A percentile compares a stretch with the other conserved stretches of the same genome.
Conservation (phyloP, 352 stramenopile genomes). For the Phytophthora tentaculata region DNA sequence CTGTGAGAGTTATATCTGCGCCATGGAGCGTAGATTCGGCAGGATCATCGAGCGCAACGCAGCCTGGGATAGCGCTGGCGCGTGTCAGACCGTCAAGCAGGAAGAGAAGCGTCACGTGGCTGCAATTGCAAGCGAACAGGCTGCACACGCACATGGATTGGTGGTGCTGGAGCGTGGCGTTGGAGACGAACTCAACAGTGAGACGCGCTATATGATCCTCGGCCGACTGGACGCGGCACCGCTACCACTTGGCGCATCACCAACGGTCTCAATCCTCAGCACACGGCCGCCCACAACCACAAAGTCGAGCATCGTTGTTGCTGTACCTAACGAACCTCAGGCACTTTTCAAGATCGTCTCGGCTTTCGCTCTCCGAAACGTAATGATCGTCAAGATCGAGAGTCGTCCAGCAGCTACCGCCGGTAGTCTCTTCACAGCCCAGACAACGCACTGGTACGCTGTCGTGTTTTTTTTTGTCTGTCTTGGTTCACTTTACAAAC, state of each 20-base stretch:
- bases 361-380: slow-evolving; percentile 76
- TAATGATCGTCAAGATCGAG: slow-evolving; percentile 87
- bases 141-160: slow-evolving; percentile 57
- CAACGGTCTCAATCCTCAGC: slow-evolving; percentile 10
- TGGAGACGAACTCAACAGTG: slow-evolving; percentile 71
- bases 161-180: slow-evolving; percentile 62
- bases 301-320: slow-evolving; percentile 76
- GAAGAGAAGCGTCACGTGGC: slow-evolving; percentile 53
- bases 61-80: slow-evolving; percentile 69
- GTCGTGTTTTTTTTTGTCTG: not conserved
- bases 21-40: slow-evolving; percentile 59
- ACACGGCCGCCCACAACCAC: slow-evolving; percentile 34
- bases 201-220: slow-evolving; percentile 80
- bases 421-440: slow-evolving; percentile 59
- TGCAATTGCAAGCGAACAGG: slow-evolving; percentile 72
- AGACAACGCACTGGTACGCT: slow-evolving; percentile 71
- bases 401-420: slow-evolving; percentile 73
- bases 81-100: slow-evolving; percentile 71
- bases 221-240: slow-evolving; percentile 52
- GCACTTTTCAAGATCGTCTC: slow-evolving; percentile 81
- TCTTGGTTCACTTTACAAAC: not conserved
- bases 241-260: slow-evolving; percentile 39
- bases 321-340: slow-evolving; percentile 73
- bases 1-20: slow-evolving; percentile 69
- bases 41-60: slow-evolving; percentile 68